Evolutionary conservation across 352 stramenopile genomes (phyloP), one percentile per base, ranked within the genome.

Genomic region (Phytophthora sansomeana): DNA sequence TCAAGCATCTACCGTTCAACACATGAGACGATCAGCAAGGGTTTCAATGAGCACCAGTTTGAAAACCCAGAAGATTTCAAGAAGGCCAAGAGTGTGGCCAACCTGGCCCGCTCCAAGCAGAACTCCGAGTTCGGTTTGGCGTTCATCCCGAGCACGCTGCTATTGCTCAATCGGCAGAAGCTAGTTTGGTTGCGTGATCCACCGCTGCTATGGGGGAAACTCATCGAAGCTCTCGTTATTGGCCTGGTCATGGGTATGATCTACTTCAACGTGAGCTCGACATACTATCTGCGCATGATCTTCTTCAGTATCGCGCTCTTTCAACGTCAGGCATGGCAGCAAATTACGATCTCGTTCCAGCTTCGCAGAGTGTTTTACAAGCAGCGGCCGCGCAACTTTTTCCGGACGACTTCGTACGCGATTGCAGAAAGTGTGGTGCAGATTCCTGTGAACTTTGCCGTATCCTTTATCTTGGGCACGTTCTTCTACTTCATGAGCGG

Each of bases 401-500:
- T 96, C 68, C 83, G 87, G 1, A 91, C 91, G 4, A 76, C 75
- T 3, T 89, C 87, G 29, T 97, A 97, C 54, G 65, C 89, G 4
- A 85, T 97, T 58, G 92, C 81, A 1, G 76, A 83, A 28, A 77
- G 57, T 56, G 56, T 90, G 8, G 75, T 93, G 19, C 75, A 87
- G 62, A 80, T 90, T 14, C 74, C 85, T 7, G 80, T 93, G 52
- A 82, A 85, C 72, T 74, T 97, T 58, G 75, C 78, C 0, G 91
- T 89, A 0, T 75, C 75, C 6, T 75, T 86, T 26, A 67, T 86
- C 9, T 28, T 86, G 30, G 74, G 91, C 65, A 81, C 91, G 17
- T 80, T 86, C 63, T 89, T 89, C 68, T 98, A 98, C 74, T 98
- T 92, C 60, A 96, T 97, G 83, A 93, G 92, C 59, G 92, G 92